Evolutionary conservation across 2,329 filamentous ascomycete genomes (phyloP), one percentile per base, ranked within the genome.

Genomic region (Aspergillus hortae): DNA sequence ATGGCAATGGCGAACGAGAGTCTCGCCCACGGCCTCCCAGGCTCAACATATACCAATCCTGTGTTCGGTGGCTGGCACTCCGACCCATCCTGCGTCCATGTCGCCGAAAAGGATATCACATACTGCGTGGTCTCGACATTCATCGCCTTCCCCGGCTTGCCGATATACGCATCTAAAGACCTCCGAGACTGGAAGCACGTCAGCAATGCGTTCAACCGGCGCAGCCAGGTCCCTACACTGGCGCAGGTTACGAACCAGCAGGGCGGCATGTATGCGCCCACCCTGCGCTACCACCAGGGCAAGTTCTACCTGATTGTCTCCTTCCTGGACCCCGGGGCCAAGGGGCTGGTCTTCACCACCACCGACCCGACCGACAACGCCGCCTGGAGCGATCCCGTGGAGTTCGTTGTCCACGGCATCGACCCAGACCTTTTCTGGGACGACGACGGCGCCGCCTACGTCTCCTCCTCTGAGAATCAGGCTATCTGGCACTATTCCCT

Each of bases 71-170:
- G 76, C 6, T 79, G 73, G 52, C 70, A 77, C 51, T 72, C 75
- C 0, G 76, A 79, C 55, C 76, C 76, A 0, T 74, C 68, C 46
- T 77, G 75, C 49, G 69, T 74, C 14, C 71, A 71, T 40, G 74
- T 78, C 3, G 3, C 55, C 6, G 55, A 57, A 19, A 58, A 67
- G 15, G 57, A 70, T 14, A 76, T 74, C 0, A 74, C 73, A 55
- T 78, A 77, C 61, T 78, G 75, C 53, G 72, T 71, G 0, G 68
- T 70, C 0, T 77, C 74, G 1, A 74, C 69, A 6, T 78, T 79
- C 60, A 64, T 71, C 41, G 69, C 68, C 4, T 77, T 75, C 43
- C 76, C 76, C 0, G 76, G 75, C 0, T 65, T 77, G 1, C 75
- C 76, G 0, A 61, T 79, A 11, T 73, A 77, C 52, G 72, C 72